Evolutionary conservation across 225 moss, liverwort and hornwort genomes (phyloP).

Genomic region (Lunularia cruciata): DNA sequence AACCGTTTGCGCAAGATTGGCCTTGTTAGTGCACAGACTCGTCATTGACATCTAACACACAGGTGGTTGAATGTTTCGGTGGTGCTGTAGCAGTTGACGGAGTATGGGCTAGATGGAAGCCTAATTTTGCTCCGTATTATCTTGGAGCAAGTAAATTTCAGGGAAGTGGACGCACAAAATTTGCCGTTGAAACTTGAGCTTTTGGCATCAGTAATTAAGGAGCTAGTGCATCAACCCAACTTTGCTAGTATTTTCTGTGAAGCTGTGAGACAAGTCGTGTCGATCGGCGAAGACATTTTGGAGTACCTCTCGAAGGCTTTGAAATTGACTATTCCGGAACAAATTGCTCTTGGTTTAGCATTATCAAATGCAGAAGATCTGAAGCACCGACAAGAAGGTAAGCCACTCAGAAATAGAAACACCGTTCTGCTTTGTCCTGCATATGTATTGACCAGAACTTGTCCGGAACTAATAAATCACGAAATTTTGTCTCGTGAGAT

Average conservation of each 20-base stretch:
- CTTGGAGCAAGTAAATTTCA: conserved; percentile 86
- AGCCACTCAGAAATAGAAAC: background rate
- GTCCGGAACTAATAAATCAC: background rate
- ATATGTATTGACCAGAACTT: background rate
- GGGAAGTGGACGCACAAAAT: conserved; percentile 74
- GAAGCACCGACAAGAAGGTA: conserved; percentile 79
- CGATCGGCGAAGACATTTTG: conserved; percentile 74
- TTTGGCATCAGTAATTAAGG: conserved; percentile 68
- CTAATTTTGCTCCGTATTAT: conserved; percentile 84
- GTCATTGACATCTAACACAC: conserved; percentile 1
- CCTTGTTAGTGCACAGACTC: background rate
- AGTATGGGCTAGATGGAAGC: conserved; percentile 89
- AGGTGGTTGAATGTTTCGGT: conserved; percentile 16
- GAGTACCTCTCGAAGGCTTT: conserved; percentile 66
- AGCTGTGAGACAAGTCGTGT: conserved; percentile 68
- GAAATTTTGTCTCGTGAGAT: background rate
- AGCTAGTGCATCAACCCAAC: conserved; percentile 78
- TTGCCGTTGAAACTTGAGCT: conserved; percentile 84
- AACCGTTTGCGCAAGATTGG: background rate
- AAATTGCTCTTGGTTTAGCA: conserved; percentile 84
- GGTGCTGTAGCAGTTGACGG: conserved; percentile 60
- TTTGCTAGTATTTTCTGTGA: conserved; percentile 84
- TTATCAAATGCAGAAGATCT: conserved; percentile 77
- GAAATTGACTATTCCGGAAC: conserved; percentile 75
- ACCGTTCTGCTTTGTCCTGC: background rate